Evolutionary conservation across 129 eudicot species (phyloP).

Genomic region (Oenanthe sinensis): DNA sequence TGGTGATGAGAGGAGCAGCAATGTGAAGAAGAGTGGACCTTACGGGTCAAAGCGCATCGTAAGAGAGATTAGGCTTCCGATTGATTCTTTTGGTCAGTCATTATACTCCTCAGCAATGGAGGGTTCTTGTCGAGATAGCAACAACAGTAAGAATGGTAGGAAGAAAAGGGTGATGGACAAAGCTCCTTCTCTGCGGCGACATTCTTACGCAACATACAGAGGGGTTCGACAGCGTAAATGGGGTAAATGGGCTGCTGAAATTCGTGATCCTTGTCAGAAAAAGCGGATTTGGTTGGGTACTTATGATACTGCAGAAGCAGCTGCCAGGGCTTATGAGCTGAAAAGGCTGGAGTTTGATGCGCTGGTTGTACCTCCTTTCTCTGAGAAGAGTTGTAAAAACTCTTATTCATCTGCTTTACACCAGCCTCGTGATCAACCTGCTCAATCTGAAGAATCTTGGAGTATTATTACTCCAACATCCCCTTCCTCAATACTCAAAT

Average conservation of each 20-base stretch:
- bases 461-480: slow-evolving; percentile 38
- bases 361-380: background rate
- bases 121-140: slow-evolving; percentile 52
- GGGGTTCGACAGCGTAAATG: slow-evolving; percentile 80
- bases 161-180: slow-evolving; percentile 28
- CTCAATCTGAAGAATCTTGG: slow-evolving; percentile 43
- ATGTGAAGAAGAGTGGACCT: slow-evolving; percentile 5
- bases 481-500: slow-evolving; percentile 42
- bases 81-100: background rate
- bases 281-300: slow-evolving; percentile 76
- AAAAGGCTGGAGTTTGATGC: slow-evolving; percentile 57
- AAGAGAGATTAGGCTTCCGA: slow-evolving; percentile 41
- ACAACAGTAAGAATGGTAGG: slow-evolving; percentile 29
- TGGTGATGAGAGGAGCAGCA: slow-evolving; percentile 36
- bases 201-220: slow-evolving; percentile 20
- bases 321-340: slow-evolving; percentile 46
- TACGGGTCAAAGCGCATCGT: slow-evolving; percentile 44
- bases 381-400: slow-evolving; percentile 19
- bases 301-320: slow-evolving; percentile 59
- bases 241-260: slow-evolving; percentile 96
- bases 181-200: slow-evolving; percentile 19
- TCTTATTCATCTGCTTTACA: slow-evolving; percentile 20
- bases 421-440: slow-evolving; percentile 7
- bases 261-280: slow-evolving; percentile 56
- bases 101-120: slow-evolving; percentile 9